A percentile compares a stretch with the other conserved stretches of the same genome.
These are phyloP conservation scores for Aureobasidium mangrovei DNA, from an alignment of 2,329 filamentous ascomycete genomes.

Conservation along the genomic window DNA sequence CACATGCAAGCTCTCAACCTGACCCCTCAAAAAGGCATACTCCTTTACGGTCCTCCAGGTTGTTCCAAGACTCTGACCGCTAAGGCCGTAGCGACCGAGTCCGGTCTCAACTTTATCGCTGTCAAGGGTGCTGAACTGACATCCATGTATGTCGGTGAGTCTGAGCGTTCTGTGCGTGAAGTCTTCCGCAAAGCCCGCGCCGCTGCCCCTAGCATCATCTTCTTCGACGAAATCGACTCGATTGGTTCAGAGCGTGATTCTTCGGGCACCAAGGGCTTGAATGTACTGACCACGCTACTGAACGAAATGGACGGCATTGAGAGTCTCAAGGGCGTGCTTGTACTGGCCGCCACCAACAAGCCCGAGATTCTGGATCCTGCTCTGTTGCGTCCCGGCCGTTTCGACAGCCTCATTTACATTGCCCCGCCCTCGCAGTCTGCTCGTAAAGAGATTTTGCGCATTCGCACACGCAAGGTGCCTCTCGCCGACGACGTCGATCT, in stretches of 20 bases:
- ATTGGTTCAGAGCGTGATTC: conserved; percentile 55
- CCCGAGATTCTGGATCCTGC: conserved; percentile 81
- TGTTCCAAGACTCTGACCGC: conserved; percentile 92
- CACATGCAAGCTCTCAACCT: conserved; percentile 43
- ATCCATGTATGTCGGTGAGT: conserved; percentile 96
- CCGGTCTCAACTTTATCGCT: conserved; percentile 84
- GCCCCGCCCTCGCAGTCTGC: conserved; percentile 67
- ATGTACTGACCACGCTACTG: conserved; percentile 79
- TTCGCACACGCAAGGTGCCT: conserved; percentile 54
- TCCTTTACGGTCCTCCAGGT: conserved; percentile 86
- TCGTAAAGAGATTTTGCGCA: conserved; percentile 64
- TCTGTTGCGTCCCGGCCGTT: conserved; percentile 73
- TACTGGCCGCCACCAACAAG: conserved; percentile 85
- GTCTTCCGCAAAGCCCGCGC: conserved; percentile 77
- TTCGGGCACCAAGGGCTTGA: conserved; percentile 49
- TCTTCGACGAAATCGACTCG: conserved; percentile 93
- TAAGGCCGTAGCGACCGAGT: conserved; percentile 83
- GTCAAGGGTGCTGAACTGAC: conserved; percentile 90
- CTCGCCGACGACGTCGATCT: conserved; percentile 58
- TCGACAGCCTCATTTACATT: conserved; percentile 79
- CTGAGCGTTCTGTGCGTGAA: conserved; percentile 74
- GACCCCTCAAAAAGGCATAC: conserved; percentile 66
- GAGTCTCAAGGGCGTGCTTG: conserved; percentile 68
- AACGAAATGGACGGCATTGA: conserved; percentile 97
- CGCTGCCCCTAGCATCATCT: conserved; percentile 87